Evolutionary conservation across 768 basidiomycete genomes (phyloP), one percentile per base, ranked within the genome.

Genomic region (Boletus coccyginus): DNA sequence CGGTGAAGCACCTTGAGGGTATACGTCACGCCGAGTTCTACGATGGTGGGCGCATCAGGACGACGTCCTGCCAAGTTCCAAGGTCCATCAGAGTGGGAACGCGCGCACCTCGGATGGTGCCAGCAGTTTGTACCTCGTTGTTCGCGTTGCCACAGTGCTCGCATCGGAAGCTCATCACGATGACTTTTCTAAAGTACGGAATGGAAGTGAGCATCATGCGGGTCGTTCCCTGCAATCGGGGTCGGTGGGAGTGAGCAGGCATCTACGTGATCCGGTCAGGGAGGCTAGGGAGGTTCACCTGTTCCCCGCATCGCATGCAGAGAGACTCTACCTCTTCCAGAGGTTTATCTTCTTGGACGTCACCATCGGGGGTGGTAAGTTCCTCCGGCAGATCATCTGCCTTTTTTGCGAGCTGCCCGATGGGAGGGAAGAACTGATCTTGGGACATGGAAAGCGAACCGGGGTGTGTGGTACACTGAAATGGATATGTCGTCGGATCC

Each of bases 131-230:
- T 44, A 96, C 87, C 74, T 98, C 96, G 70, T 96, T 99, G 73
- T 99, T 98, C 40, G 79, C 71, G 60, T 79, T 73, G 10, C 94
- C 94, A 64, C 97, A 99, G 66, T 94, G 87, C 55, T 96, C 92
- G 69, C 97, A 99, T 54, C 88, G 82, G 77, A 99, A 99, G 39
- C 93, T 95, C 86, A 96, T 94, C 57, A 98, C 84, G 60, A 99
- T 90, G 50, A 98, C 87, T 70, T 99, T 92, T 44, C 84, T 79
- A 78, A 98, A 98, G 77, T 86, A 98, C 0, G 97, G 97, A 47
- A 99, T 99, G 3, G 87, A 85, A 0, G 95, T 98, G 47, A 99
- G 77, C 64, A 99, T 82, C 64, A 99, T 73, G 42, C 94, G 78
- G 1, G 97, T 99, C 13, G 78, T 75, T 33, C 96, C 96, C 94